Evolutionary conservation across 352 stramenopile species (phyloP), one percentile per base, ranked within the genome.

Genomic region (Pythium biforme): DNA sequence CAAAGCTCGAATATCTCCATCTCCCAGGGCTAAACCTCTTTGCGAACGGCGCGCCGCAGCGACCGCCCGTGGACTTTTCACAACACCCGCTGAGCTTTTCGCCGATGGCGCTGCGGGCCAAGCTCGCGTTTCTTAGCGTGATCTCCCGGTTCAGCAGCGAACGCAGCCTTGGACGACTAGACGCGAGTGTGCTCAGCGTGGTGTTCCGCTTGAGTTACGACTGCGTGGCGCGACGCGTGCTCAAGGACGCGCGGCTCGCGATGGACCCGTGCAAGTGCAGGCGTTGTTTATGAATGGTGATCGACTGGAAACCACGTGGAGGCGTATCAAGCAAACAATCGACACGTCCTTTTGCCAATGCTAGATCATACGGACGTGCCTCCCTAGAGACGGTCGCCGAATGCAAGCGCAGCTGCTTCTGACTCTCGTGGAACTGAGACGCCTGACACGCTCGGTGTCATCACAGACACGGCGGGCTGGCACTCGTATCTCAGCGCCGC

Each of bases 111-210:
- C 45, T 64, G 34, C 29, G 57, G 0, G 22, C 22, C 22, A 64
- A 64, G 47, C 57, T 64, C 34, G 57, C 57, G 31, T 56, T 64
- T 23, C 33, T 64, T 3, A 64, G 57, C 34, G 57, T 55, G 23
- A 56, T 57, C 26, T 64, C 39, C 12, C 57, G 46, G 17, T 57
- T 43, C 1, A 9, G 34, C n/a, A 11, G 10, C 1, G 19, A 49
- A 33, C 34, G 34, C 3, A 64, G 57, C 23, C 12, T 64, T 1
- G 34, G 57, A 8, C 33, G 23, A 27, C 46, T 64, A 9, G 57
- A 64, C 48, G 31, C 57, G 33, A 64, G 46, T 29, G 57, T 64
- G 23, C 25, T 64, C 1, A 10, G 31, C n/a, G 19, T 55, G 15
- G 51, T 64, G 4, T 64, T 64, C 19, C 25, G 31, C 9, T 56